These are phyloP conservation scores for Corchorus olitorius DNA, from an alignment of 345 rosid genomes.

Conservation along the genomic window DNA sequence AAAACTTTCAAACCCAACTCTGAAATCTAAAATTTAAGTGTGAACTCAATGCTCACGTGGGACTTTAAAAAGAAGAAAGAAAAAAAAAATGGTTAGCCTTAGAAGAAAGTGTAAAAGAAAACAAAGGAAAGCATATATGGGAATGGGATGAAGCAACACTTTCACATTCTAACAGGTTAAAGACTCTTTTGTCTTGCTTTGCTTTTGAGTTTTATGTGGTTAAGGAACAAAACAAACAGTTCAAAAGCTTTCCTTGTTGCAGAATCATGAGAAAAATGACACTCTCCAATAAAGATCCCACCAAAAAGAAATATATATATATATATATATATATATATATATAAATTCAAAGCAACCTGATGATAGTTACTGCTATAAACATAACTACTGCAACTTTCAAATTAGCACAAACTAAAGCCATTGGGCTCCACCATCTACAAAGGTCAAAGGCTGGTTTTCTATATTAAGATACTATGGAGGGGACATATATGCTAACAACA, in stretches of 20 bases:
- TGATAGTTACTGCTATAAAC: too few relatives aligned
- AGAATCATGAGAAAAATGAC: background rate
- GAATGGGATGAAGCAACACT: background rate
- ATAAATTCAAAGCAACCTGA: too few relatives aligned
- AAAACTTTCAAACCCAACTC: background rate
- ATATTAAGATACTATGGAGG: too few relatives aligned
- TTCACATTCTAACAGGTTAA: background rate
- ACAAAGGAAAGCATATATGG: conserved; percentile 16
- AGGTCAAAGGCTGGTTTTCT: too few relatives aligned
- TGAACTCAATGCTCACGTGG: background rate
- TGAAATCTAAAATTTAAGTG: background rate
- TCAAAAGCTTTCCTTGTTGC: background rate
- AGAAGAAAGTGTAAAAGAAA: background rate
- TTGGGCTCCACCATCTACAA: too few relatives aligned
- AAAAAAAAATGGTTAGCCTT: too few relatives aligned
- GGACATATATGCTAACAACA: too few relatives aligned
- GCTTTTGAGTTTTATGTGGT: background rate
- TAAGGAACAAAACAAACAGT: background rate
- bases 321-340: too few relatives aligned
- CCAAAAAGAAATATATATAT: background rate
- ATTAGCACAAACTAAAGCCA: too few relatives aligned
- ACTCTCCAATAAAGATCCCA: background rate
- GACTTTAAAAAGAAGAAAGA: conserved; percentile 1
- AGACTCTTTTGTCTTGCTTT: background rate
- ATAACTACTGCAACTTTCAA: too few relatives aligned